These are phyloP conservation scores for Fusarium newnesense DNA, from an alignment of 2,329 filamentous ascomycete genomes.

Conservation along the genomic window DNA sequence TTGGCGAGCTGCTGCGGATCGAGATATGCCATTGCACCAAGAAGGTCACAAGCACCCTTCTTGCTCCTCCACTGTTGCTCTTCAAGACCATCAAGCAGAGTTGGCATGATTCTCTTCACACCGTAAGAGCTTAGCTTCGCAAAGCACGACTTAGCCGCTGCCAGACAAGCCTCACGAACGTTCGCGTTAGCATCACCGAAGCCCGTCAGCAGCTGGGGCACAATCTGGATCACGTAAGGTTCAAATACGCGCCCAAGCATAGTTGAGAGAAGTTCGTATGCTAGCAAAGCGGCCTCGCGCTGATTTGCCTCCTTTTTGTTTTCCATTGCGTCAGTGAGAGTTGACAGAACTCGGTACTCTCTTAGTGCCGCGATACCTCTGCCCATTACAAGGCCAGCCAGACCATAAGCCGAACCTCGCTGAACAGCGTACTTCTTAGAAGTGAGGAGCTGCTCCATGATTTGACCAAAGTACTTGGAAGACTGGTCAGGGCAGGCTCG, in stretches of 20 bases:
- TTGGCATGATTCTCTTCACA: conserved; percentile 93
- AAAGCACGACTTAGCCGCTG: conserved; percentile 94
- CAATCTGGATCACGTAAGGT: conserved; percentile 95
- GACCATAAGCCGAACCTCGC: conserved; percentile 92
- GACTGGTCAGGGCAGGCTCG: conserved; percentile 81
- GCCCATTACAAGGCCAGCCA: conserved; percentile 91
- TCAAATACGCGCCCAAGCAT: conserved; percentile 92
- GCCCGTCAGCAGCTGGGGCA: conserved; percentile 86
- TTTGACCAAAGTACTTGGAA: conserved; percentile 80
- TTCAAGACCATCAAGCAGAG: conserved; percentile 88
- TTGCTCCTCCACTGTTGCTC: conserved; percentile 98
- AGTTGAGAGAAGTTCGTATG: conserved; percentile 88
- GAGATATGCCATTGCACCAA: conserved; percentile 98
- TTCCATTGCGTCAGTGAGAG: conserved; percentile 83
- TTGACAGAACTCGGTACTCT: conserved; percentile 87
- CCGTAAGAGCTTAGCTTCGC: conserved; percentile 93
- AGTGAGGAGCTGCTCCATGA: conserved; percentile 84
- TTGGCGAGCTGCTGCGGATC: conserved; percentile 93
- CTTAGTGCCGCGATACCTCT: conserved; percentile 83
- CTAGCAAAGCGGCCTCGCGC: conserved; percentile 87
- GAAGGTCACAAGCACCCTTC: conserved; percentile 94
- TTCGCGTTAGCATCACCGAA: conserved; percentile 91
- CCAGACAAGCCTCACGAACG: conserved; percentile 91
- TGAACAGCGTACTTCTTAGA: conserved; percentile 93
- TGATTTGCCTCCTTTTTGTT: conserved; percentile 94